Conservation (phyloP, 2,329 filamentous ascomycete species). For the Zasmidium cellare region DNA sequence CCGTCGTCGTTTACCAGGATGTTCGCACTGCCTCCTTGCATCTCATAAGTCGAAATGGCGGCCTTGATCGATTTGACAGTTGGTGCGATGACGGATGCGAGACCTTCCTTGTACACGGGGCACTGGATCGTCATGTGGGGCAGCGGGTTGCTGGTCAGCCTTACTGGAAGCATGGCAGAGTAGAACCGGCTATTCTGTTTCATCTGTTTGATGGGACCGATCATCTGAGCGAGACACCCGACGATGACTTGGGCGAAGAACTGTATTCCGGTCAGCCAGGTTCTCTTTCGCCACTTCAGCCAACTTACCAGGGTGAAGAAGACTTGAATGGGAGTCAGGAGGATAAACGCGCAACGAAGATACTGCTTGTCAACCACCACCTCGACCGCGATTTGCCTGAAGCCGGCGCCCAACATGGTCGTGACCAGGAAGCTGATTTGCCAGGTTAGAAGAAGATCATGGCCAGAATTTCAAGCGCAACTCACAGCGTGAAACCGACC, state of each 20-base stretch:
- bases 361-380: conserved; percentile 64
- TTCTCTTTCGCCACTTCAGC: neutral
- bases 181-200: conserved; percentile 75
- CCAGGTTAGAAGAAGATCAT: neutral
- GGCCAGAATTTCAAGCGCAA: neutral
- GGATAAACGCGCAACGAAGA: conserved; percentile 63
- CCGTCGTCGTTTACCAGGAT: conserved; percentile 77
- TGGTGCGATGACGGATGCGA: conserved; percentile 71
- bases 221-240: conserved; percentile 71
- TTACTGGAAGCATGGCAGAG: conserved; percentile 68
- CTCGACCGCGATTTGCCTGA: conserved; percentile 68
- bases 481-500: conserved; percentile 62
- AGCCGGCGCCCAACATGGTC: conserved; percentile 67
- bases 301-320: conserved; percentile 68
- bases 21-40: conserved; percentile 75
- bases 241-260: conserved; percentile 80
- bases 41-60: conserved; percentile 73
- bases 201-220: conserved; percentile 74
- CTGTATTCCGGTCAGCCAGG: conserved; percentile 23
- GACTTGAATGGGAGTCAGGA: conserved; percentile 68
- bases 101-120: conserved; percentile 84
- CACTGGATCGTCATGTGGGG: conserved; percentile 77
- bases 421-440: conserved; percentile 55
- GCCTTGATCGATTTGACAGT: conserved; percentile 77
- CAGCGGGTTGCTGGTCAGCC: conserved; percentile 57